A percentile compares a stretch with the other conserved stretches of the same genome.
Evolutionary conservation across 108 stramenopile genomes (phyloP).

Genomic region (Nitzschia putrida): DNA sequence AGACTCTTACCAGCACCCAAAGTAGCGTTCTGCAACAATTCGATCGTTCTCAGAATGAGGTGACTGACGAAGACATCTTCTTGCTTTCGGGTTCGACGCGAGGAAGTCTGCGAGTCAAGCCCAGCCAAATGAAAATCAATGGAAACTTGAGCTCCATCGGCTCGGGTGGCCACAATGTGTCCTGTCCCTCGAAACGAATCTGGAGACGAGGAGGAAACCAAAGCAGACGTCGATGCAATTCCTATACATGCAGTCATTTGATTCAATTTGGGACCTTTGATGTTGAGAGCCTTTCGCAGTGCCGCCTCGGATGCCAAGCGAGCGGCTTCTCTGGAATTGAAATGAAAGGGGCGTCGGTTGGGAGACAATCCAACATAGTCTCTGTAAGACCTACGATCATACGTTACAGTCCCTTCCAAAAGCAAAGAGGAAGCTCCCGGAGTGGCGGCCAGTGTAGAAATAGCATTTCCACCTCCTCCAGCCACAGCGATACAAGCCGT

Average conservation of each 20-base stretch:
- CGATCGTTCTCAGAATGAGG: slow-evolving; percentile 27
- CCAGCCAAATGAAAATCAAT: slow-evolving; percentile 7
- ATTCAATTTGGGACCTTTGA: slow-evolving; percentile 33
- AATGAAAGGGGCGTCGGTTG: slow-evolving; percentile 5
- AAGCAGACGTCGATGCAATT: slow-evolving; percentile 65
- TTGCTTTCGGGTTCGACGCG: slow-evolving; percentile 21
- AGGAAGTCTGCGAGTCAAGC: background rate
- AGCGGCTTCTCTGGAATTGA: slow-evolving; percentile 47
- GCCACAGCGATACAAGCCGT: slow-evolving; percentile 48
- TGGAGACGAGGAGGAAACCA: slow-evolving; percentile 37
- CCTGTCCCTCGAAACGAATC: slow-evolving; percentile 7
- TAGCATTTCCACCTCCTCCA: slow-evolving; percentile 65
- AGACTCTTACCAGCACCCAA: background rate
- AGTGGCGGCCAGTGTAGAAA: slow-evolving; percentile 66
- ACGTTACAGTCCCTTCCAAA: slow-evolving; percentile 61
- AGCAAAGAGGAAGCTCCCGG: slow-evolving; percentile 71
- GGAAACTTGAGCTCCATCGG: slow-evolving; percentile 43
- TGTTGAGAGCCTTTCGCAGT: slow-evolving; percentile 51
- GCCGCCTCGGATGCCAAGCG: slow-evolving; percentile 59
- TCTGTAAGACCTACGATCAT: slow-evolving; percentile 70
- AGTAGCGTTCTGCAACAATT: background rate
- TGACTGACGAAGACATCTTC: slow-evolving; percentile 47
- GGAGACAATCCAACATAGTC: slow-evolving; percentile 45
- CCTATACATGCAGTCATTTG: slow-evolving; percentile 45
- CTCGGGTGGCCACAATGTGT: slow-evolving; percentile 51